A percentile compares a stretch with the other conserved stretches of the same genome.
These are phyloP conservation scores for Penicillium aurantiogriseum DNA, from an alignment of 2,329 filamentous ascomycete genomes.

Conservation along the genomic window DNA sequence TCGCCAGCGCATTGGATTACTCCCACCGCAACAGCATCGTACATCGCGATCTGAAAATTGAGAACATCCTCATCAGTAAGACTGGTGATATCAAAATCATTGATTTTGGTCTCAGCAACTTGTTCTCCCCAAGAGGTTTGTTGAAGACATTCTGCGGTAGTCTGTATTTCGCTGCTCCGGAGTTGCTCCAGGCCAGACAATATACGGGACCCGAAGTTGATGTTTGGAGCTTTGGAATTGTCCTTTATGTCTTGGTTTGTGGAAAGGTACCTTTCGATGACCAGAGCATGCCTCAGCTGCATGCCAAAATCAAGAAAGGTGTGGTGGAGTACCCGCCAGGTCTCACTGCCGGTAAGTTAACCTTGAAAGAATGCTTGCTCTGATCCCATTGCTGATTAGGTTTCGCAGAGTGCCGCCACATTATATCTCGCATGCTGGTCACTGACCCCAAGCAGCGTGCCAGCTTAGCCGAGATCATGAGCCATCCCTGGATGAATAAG, in stretches of 20 bases:
- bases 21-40: slow-evolving; percentile 98
- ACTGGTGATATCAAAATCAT: slow-evolving; percentile 99
- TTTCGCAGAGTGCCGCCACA: slow-evolving; percentile 77
- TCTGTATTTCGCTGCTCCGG: slow-evolving; percentile 94
- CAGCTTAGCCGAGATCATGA: slow-evolving; percentile 87
- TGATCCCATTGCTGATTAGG: slow-evolving; percentile 36
- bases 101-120: slow-evolving; percentile 94
- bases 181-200: slow-evolving; percentile 86
- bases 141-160: slow-evolving; percentile 97
- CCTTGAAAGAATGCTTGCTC: background rate
- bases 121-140: slow-evolving; percentile 80
- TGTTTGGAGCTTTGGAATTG: slow-evolving; percentile 98
- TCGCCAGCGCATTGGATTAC: slow-evolving; percentile 93
- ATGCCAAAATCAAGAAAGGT: slow-evolving; percentile 98
- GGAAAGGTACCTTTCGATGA: slow-evolving; percentile 98
- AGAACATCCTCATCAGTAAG: slow-evolving; percentile 99
- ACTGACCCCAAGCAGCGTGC: slow-evolving; percentile 87
- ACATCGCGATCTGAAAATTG: slow-evolving; percentile 95
- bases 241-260: slow-evolving; percentile 93
- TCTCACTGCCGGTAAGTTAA: slow-evolving; percentile 74
- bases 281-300: slow-evolving; percentile 96
- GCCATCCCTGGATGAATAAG: slow-evolving; percentile 93
- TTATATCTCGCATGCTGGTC: slow-evolving; percentile 92
- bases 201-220: slow-evolving; percentile 97
- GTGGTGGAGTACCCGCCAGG: slow-evolving; percentile 93